Conservation (phyloP, 2,329 filamentous ascomycete genomes). For the Teratosphaeriaceae sp. region DNA sequence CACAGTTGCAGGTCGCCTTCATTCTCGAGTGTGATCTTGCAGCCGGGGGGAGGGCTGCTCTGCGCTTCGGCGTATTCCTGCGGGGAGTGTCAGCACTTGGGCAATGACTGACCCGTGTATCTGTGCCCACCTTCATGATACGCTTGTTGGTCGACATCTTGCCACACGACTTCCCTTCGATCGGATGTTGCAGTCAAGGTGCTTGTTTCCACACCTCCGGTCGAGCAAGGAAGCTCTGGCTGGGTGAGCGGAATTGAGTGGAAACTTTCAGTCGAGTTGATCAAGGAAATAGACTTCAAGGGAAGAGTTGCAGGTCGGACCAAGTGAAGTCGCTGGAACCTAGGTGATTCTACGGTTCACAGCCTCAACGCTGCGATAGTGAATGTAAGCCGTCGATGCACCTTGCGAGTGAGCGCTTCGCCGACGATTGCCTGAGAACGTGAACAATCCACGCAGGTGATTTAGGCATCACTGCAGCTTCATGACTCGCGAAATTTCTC, state of each 20-base stretch:
- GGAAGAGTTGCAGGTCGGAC: not conserved
- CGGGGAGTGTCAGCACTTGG: conserved; percentile 7
- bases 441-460: too few species aligned
- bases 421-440: too few species aligned
- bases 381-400: too few species aligned
- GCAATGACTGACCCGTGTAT: not conserved
- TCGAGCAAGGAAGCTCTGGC: not conserved
- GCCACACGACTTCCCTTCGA: not conserved
- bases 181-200: not conserved
- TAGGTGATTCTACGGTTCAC: not conserved
- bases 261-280: not conserved
- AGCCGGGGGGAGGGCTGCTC: conserved; percentile 49
- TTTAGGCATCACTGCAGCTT: too few species aligned
- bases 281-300: not conserved
- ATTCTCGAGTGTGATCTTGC: conserved; percentile 50
- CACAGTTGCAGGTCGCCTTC: conserved; percentile 62
- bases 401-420: too few species aligned
- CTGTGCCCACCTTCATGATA: conserved; percentile 36
- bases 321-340: not conserved
- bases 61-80: conserved; percentile 58
- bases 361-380: not conserved
- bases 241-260: not conserved
- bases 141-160: conserved; percentile 35
- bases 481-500: too few species aligned
- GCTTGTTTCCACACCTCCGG: not conserved